Base-by-base conservation (phyloP, 2,329 filamentous ascomycete genomes). In the Myriosclerotinia duriaeana region DNA sequence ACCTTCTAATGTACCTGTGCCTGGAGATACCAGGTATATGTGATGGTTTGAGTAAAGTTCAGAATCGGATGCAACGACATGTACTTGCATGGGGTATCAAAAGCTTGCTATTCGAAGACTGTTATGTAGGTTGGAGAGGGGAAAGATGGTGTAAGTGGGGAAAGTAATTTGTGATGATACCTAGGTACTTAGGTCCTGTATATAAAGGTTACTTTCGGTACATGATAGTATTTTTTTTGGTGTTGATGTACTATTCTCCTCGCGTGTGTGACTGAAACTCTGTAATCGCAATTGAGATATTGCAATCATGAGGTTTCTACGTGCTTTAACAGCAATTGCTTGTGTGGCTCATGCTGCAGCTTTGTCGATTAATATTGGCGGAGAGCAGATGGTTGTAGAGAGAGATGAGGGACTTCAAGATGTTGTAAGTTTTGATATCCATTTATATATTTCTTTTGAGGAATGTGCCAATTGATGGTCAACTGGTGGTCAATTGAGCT, bases 321-420 rank as follows among this genome's bases (percentile, higher is more conserved):
- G 73, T 42, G 68, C 74, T 53, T 75, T 75, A 69, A 70, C 73
- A 22, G 66, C 75, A 59, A 72, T 75, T 63, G 78, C 75, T 68
- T 74, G 84, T 70, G 80, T 79, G 26, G 76, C 78, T 56, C 79
- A 82, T 70, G 75, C 78, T 69, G 75, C 78, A 67, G 83, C 81
- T 64, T 76, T 82, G 67, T 78, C 82, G 15, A 77, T 85, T 67
- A 48, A 65, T n/a, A 26, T 65, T 44, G 82, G 79, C 46, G 82
- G 83, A 67, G 80, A 80, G 65, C 77, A 82, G 14, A 80, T 82
- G 71, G 75, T 81, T 26, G 79, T 82, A 69, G 83, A 84, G 50
- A 77, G 80, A 69, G 82, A 82, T 69, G 82, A 80, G 66, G 75
- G 79, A 34, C 74, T 87, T 56, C 85, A 87, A 73, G 79, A 85